Evolutionary conservation across 148 eudicot genomes (phyloP).

Genomic region (Rhododendron mucronatum): DNA sequence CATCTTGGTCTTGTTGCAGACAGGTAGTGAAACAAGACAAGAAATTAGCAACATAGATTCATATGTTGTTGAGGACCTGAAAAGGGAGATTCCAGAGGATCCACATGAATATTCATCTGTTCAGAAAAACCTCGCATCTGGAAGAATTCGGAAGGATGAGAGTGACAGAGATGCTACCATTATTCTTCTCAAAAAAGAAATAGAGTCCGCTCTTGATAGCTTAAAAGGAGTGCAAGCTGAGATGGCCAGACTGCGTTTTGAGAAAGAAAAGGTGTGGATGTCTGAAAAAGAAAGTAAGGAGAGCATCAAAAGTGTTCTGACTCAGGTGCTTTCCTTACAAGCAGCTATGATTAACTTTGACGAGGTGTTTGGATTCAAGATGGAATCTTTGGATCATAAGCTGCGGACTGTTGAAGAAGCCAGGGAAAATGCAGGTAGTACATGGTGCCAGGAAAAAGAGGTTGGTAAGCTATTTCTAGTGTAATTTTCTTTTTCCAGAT

Average conservation of each 20-base stretch:
- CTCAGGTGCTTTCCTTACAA: conserved; percentile 40
- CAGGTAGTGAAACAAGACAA: conserved; percentile 23
- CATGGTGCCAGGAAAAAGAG: conserved; percentile 58
- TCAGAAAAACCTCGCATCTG: conserved; percentile 3
- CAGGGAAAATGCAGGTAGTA: conserved; percentile 34
- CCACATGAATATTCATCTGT: conserved; percentile 10
- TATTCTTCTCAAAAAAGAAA: conserved; percentile 53
- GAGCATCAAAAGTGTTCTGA: conserved; percentile 37
- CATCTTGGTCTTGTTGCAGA: conserved; percentile 32
- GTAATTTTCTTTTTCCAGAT: not conserved
- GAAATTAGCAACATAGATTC: conserved; percentile 4
- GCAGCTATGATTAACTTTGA: conserved; percentile 52
- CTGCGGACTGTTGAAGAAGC: conserved; percentile 38
- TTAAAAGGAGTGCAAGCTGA: conserved; percentile 57
- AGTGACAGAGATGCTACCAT: conserved; percentile 40
- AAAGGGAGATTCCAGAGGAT: conserved; percentile 14
- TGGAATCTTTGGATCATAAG: conserved; percentile 46
- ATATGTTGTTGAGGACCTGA: conserved; percentile 10
- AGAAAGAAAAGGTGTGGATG: conserved; percentile 46
- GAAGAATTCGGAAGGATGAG: conserved; percentile 15
- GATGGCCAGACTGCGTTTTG: conserved; percentile 38
- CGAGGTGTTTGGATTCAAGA: conserved; percentile 36
- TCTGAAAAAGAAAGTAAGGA: conserved; percentile 43
- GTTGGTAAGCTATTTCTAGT: conserved; percentile 47
- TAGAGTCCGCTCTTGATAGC: conserved; percentile 57